A percentile compares a stretch with the other conserved stretches of the same genome.
Conservation (phyloP, 2,329 filamentous ascomycete species). For the Beauveria caledonica region DNA sequence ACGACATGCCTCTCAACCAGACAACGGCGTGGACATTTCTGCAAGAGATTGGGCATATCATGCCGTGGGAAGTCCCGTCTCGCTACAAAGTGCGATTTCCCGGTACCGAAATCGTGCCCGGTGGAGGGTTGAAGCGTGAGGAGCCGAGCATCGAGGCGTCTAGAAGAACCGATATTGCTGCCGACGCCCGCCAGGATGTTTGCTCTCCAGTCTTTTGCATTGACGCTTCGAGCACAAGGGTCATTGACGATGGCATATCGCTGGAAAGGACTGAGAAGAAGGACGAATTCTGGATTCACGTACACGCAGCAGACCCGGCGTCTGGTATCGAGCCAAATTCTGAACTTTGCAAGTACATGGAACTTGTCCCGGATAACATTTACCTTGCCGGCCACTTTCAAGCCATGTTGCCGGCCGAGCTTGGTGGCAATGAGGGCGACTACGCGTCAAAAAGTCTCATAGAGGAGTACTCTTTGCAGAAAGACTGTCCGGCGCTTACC, state of each 20-base stretch:
- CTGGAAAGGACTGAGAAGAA: constrained; percentile 48
- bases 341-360: constrained; percentile 50
- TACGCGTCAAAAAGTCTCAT: constrained; percentile 32
- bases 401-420: constrained; percentile 45
- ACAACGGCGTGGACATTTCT: constrained; percentile 56
- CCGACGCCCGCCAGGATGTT: constrained; percentile 43
- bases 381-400: constrained; percentile 51
- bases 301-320: constrained; percentile 72
- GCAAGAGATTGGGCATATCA: constrained; percentile 65
- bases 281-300: constrained; percentile 62
- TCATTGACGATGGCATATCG: constrained; percentile 76
- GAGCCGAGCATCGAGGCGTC: constrained; percentile 26
- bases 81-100: constrained; percentile 54
- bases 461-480: constrained; percentile 46
- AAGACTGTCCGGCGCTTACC: constrained; percentile 46
- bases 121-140: constrained; percentile 32
- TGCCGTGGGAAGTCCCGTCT: constrained; percentile 61
- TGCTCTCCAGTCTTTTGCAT: constrained; percentile 62
- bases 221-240: constrained; percentile 54
- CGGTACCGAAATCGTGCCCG: constrained; percentile 33
- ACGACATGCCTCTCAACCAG: constrained; percentile 30
- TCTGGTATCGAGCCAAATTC: constrained; percentile 56
- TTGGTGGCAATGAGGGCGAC: constrained; percentile 23
- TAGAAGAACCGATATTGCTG: constrained; percentile 35
- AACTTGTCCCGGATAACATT: constrained; percentile 49